phyloP scores from a whole-genome alignment of 2,329 filamentous ascomycete genomes.

The Stachybotrys chlorohalonatus region DNA sequence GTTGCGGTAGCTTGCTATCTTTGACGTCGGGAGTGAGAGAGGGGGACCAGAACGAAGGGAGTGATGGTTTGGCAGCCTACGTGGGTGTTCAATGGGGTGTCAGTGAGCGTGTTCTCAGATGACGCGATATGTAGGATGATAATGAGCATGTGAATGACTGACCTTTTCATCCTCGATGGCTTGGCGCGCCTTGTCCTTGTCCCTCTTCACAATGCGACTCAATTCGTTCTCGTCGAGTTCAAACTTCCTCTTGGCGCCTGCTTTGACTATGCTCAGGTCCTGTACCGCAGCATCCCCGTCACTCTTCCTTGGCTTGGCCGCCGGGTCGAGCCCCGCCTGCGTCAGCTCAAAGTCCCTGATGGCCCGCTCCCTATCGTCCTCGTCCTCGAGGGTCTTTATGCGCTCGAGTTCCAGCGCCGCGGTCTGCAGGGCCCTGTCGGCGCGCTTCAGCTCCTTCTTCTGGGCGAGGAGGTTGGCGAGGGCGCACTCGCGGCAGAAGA shows the following conservation, averaged over 20 bases:
- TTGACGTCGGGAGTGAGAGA: constrained; percentile 59
- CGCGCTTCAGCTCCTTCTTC: constrained; percentile 79
- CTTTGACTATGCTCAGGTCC: constrained; percentile 4
- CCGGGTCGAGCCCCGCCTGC: constrained; percentile 56
- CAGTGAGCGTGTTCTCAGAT: not conserved
- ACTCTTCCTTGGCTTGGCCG: constrained; percentile 30
- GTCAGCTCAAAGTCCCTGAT: constrained; percentile 77
- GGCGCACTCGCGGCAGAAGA: constrained; percentile 94
- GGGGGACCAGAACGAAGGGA: constrained; percentile 91
- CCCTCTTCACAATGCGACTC: constrained; percentile 57
- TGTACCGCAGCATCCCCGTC: constrained; percentile 1
- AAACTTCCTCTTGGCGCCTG: constrained; percentile 61
- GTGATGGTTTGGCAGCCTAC: constrained; percentile 52
- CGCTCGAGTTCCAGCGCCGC: constrained; percentile 55
- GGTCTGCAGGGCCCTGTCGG: constrained; percentile 57
- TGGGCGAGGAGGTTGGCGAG: constrained; percentile 85
- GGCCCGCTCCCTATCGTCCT: constrained; percentile 61
- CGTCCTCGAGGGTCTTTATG: constrained; percentile 50
- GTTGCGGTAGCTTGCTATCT: constrained; percentile 39
- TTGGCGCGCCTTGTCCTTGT: constrained; percentile 60
- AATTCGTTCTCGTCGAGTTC: constrained; percentile 66
- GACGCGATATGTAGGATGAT: not conserved
- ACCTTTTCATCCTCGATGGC: constrained; percentile 68
- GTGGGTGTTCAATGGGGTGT: constrained; percentile 1
- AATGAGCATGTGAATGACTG: constrained; percentile 2